Evolutionary conservation across 2,329 filamentous ascomycete species (phyloP), one percentile per base, ranked within the genome.

Genomic region (Tetracladium maxilliforme): DNA sequence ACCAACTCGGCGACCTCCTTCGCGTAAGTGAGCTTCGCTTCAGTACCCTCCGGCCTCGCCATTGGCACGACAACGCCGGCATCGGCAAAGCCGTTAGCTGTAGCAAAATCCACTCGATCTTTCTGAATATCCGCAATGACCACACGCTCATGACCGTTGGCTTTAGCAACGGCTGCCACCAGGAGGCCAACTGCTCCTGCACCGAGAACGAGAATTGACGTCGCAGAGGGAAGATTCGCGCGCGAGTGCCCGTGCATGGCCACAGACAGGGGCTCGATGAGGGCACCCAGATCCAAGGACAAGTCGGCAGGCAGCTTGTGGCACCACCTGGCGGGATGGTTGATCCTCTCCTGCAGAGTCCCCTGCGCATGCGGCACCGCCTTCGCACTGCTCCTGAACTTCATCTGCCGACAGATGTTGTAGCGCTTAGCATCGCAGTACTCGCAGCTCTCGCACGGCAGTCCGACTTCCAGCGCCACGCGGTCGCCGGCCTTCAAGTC

Each of bases 91-190:
- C 35, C 33, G 24, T 46, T 41, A 16, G 30, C 14, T 5, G 44
- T 30, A 21, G 90, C 87, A 45, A 94, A 94, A 25, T 68, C 63
- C 31, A 95, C 61, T n/a, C 87, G 68, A 26, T 79, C 78, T 41
- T 81, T 74, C 44, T 93, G 83, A 42, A 95, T 92, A 48, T 95
- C 90, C 7, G 87, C 94, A 44, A 95, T 84, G 35, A 93, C 77
- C 30, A 95, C 69, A 9, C 83, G 84, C 34, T 79, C 80, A 4
- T 86, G 86, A 18, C 87, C 87, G 1, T 82, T 81, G 1, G 86
- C 86, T 32, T 43, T 44, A 21, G 28, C 31, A 36, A 45, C 43
- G 7, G 43, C 44, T 8, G 44, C 44, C 21, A 38, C 42, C 9
- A 47, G 31, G 30, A 95, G 64, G 18, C 87, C 90, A 40, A 95